Conservation (phyloP, 768 basidiomycete genomes). For the Boletus rex-veris region DNA sequence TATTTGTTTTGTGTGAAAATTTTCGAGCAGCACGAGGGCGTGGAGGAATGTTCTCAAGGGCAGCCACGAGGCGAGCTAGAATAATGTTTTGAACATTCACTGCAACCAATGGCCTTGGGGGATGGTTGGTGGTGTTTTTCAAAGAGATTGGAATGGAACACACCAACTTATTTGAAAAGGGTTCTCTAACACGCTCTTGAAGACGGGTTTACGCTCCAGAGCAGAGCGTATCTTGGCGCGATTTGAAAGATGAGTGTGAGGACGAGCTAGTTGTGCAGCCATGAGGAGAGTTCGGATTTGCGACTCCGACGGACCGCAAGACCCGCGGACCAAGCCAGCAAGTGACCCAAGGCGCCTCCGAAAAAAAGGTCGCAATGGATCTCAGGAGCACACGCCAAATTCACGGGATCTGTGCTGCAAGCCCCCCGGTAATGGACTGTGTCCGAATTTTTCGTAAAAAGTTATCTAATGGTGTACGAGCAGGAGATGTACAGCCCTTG, state of each 20-base stretch:
- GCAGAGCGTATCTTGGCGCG: slow-evolving; percentile 48
- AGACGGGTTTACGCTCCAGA: slow-evolving; percentile 58
- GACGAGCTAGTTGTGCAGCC: slow-evolving; percentile 36
- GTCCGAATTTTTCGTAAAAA: too few species aligned
- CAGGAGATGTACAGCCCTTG: slow-evolving; percentile 1
- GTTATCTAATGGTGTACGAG: too few species aligned
- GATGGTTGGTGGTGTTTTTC: background rate
- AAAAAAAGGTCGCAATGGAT: too few species aligned
- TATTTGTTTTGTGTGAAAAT: background rate
- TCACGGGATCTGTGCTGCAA: too few species aligned
- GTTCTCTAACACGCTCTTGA: slow-evolving; percentile 68
- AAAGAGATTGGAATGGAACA: slow-evolving; percentile 9
- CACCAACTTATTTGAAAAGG: slow-evolving; percentile 73
- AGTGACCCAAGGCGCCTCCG: too few species aligned
- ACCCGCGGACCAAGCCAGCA: too few species aligned
- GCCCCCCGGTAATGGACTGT: too few species aligned
- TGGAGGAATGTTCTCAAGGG: slow-evolving; percentile 48
- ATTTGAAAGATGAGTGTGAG: slow-evolving; percentile 59
- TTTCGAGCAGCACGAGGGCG: slow-evolving; percentile 26
- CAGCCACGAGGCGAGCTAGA: slow-evolving; percentile 47
- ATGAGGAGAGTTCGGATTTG: background rate
- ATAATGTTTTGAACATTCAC: slow-evolving; percentile 58
- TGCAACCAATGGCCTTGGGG: slow-evolving; percentile 58
- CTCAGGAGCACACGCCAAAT: too few species aligned
- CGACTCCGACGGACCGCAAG: too few species aligned